Evolutionary conservation across 1,284 basidiomycete genomes (phyloP), one percentile per base, ranked within the genome.

Genomic region (Cutaneotrichosporon cavernicola): DNA sequence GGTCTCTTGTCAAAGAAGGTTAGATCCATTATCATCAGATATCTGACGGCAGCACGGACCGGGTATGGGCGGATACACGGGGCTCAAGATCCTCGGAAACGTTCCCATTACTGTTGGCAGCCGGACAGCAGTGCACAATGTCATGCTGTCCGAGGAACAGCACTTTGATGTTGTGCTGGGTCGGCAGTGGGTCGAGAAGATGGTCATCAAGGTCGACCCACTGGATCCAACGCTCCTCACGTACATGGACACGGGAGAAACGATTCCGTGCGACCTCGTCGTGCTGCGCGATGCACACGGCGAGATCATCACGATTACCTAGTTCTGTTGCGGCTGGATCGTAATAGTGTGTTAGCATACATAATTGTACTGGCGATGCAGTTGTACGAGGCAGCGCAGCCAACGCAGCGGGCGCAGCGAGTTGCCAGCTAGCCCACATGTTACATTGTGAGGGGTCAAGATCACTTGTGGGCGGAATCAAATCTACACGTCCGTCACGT

Each of bases 141-240:
- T 84, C 49, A 83, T 85, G 80, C 78, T 98, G 38, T 90, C 90
- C 10, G 96, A 99, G 78, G 95, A 97, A 79, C 89, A 89, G 26
- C 95, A 97, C 78, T 99, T 99, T 81, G 95, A 97, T 72, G 92
- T 97, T 57, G 91, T 98, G 22, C 85, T 99, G 2, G 96, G 96
- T 4, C 86, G 96, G 50, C 89, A 90, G 36, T 99, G 98, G 83
- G 90, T 95, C 80, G 97, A 99, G 81, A 88, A 88, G 75, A 86
- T 96, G 72, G 89, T 90, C 70, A 87, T 99, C 70, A 88, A 80
- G 78, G 88, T 87, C 30, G 90, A 90, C 73, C 83, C 88, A 0
- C 82, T 89, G 46, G 96, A 99, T 79, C 89, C 89, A 62, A 98
- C 96, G 14, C 70, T 76, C 52, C 89, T 99, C 32, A 87, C 92